Evolutionary conservation across 2,329 filamentous ascomycete genomes (phyloP), one percentile per base, ranked within the genome.

Genomic region (Periconia sp.): DNA sequence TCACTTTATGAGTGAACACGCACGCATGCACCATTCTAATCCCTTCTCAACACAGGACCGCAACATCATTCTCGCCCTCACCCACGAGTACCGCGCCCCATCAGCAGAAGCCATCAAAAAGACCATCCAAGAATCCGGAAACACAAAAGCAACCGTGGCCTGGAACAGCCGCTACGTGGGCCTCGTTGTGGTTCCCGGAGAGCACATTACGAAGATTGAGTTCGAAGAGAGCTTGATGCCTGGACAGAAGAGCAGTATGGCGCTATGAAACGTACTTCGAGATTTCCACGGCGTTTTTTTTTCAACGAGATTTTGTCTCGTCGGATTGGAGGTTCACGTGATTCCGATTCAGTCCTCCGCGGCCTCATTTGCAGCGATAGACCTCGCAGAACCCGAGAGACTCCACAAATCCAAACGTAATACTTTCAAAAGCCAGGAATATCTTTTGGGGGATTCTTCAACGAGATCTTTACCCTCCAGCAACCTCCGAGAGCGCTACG

Each of bases 111-210:
- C 79, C 33, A 70, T 81, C 55, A 68, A 69, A 56, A 68, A 70
- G 51, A 62, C 67, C 6, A 67, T 59, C 27, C 59, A 65, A 53
- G 63, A 61, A 17, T 69, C 70, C 1, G 69, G 63, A 33, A 76
- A 65, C 70, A 75, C 50, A 68, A 88, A 52, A 83, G 58, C 66
- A 3, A 53, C 82, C 57, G 75, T 90, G 50, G 84, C 91, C 63
- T 90, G 96, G 86, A 88, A 85, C 23, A 92, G 89, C 61, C 85
- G 94, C 50, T 96, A 91, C 69, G 84, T 99, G 19, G 94, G 94
- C 0, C 77, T 97, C 23, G 86, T 99, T 2, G 92, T 97, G 20
- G 85, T 99, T 3, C 94, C 94, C 0, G 92, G 93, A 0, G 80
- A 89, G 61, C 85, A 96, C 70, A 90, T 99, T 61, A 85, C 82